These are phyloP conservation scores for Erysimum pusillum DNA, from an alignment of 441 rosid genomes.

Conservation along the genomic window DNA sequence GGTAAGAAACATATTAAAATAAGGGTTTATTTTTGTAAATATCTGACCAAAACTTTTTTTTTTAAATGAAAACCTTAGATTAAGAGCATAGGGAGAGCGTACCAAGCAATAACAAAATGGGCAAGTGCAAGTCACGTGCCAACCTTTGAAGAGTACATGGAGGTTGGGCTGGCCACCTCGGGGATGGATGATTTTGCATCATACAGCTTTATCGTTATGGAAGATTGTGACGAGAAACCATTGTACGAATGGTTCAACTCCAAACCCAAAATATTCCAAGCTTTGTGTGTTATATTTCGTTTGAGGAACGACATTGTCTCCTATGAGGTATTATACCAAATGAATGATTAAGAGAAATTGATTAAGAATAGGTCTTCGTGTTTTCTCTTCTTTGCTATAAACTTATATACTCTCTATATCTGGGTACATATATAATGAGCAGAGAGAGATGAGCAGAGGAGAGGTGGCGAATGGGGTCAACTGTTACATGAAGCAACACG, in stretches of 20 bases:
- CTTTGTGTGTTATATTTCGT: conserved; percentile 1
- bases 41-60: too few species aligned
- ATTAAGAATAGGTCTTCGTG: background rate
- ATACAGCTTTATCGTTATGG: conserved; percentile 20
- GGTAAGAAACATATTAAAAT: background rate
- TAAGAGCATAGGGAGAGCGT: conserved; percentile 23
- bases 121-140: conserved; percentile 24
- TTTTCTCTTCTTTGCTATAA: background rate
- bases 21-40: background rate
- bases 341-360: background rate
- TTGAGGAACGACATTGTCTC: conserved; percentile 11
- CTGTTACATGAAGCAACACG: conserved; percentile 43
- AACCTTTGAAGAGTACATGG: conserved; percentile 45
- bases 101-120: conserved; percentile 24
- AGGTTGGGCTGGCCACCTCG: conserved; percentile 12
- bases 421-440: background rate
- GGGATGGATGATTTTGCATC: conserved; percentile 1
- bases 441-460: conserved; percentile 34
- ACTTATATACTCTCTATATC: background rate
- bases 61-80: background rate
- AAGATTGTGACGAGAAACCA: conserved; percentile 22
- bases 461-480: conserved; percentile 25
- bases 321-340: conserved; percentile 13
- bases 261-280: conserved; percentile 20
- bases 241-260: conserved; percentile 20